These are phyloP conservation scores for Aspergillus viridinutans DNA, from an alignment of 2,329 filamentous ascomycete genomes.

Conservation along the genomic window DNA sequence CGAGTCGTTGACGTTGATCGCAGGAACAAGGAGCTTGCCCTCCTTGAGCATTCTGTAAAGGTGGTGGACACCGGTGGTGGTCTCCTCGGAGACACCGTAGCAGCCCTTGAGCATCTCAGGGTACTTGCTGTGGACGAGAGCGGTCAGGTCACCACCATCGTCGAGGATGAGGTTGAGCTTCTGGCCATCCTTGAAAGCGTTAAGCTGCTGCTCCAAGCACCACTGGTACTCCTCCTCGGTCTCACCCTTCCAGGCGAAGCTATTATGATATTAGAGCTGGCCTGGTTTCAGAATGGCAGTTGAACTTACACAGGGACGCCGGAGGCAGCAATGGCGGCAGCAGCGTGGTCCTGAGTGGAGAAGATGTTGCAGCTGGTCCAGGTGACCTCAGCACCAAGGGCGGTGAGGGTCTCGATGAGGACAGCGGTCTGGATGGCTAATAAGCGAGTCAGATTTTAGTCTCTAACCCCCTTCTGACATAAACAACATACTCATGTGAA, in stretches of 20 bases:
- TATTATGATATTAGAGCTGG: slow-evolving; percentile 13
- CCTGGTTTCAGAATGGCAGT: slow-evolving; percentile 21
- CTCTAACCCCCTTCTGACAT: not conserved
- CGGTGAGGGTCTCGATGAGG: slow-evolving; percentile 93
- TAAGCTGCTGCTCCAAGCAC: slow-evolving; percentile 98
- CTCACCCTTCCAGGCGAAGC: slow-evolving; percentile 79
- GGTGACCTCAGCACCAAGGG: slow-evolving; percentile 95
- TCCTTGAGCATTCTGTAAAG: slow-evolving; percentile 97
- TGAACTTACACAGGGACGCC: slow-evolving; percentile 73
- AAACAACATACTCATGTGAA: slow-evolving; percentile 78
- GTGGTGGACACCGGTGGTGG: slow-evolving; percentile 98
- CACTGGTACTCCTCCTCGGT: slow-evolving; percentile 99
- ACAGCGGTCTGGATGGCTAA: slow-evolving; percentile 95
- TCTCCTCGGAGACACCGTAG: slow-evolving; percentile 99
- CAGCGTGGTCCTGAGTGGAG: slow-evolving; percentile 97
- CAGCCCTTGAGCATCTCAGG: slow-evolving; percentile 97
- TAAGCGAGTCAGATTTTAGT: slow-evolving; percentile 8
- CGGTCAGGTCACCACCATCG: slow-evolving; percentile 94
- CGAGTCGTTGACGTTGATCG: slow-evolving; percentile 99
- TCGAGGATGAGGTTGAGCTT: slow-evolving; percentile 98
- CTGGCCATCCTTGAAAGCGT: slow-evolving; percentile 94
- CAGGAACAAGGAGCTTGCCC: slow-evolving; percentile 79
- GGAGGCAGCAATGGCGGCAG: slow-evolving; percentile 89
- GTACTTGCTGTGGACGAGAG: slow-evolving; percentile 96
- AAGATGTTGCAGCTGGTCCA: slow-evolving; percentile 99